Percentiles rank a stretch among this genome's conserved stretches.
phyloP scores from a whole-genome alignment of 306 rosid genomes.

The Castanea sativa region DNA sequence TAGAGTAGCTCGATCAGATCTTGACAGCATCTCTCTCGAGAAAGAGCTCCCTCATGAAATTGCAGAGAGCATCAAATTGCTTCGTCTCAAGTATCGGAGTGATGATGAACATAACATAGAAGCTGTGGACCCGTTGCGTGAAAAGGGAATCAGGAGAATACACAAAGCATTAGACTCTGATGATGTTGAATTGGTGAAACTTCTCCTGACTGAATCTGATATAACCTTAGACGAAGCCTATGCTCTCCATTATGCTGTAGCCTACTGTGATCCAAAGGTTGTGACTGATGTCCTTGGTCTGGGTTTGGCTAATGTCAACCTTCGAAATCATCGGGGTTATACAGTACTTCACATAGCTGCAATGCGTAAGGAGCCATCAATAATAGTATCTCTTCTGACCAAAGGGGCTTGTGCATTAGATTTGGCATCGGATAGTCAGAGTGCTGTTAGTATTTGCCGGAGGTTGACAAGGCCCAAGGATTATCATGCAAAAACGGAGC shows the following conservation, averaged over 20 bases:
- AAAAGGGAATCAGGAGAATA: conserved; percentile 59
- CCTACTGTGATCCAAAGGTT: conserved; percentile 85
- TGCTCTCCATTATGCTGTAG: conserved; percentile 83
- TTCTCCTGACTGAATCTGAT: conserved; percentile 64
- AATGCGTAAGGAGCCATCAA: conserved; percentile 73
- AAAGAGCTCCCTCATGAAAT: conserved; percentile 73
- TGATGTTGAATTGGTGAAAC: conserved; percentile 78
- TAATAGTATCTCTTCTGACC: conserved; percentile 63
- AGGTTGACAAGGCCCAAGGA: conserved; percentile 83
- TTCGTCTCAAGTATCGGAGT: conserved; percentile 30
- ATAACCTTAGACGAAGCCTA: conserved; percentile 67
- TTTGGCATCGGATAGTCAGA: conserved; percentile 68
- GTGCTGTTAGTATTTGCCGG: conserved; percentile 79
- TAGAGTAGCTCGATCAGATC: conserved; percentile 66
- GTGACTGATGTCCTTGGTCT: conserved; percentile 69
- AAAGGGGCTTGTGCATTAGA: conserved; percentile 66
- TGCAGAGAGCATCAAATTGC: conserved; percentile 41
- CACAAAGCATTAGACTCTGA: conserved; percentile 82
- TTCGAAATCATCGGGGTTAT: conserved; percentile 50
- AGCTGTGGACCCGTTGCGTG: conserved; percentile 32
- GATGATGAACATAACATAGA: conserved; percentile 38
- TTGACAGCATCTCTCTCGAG: conserved; percentile 57
- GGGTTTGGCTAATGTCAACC: conserved; percentile 49
- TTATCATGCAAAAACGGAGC: conserved; percentile 41
- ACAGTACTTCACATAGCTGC: conserved; percentile 88